These are phyloP conservation scores for Amanita molliuscula DNA, from an alignment of 768 basidiomycete species.

Conservation along the genomic window DNA sequence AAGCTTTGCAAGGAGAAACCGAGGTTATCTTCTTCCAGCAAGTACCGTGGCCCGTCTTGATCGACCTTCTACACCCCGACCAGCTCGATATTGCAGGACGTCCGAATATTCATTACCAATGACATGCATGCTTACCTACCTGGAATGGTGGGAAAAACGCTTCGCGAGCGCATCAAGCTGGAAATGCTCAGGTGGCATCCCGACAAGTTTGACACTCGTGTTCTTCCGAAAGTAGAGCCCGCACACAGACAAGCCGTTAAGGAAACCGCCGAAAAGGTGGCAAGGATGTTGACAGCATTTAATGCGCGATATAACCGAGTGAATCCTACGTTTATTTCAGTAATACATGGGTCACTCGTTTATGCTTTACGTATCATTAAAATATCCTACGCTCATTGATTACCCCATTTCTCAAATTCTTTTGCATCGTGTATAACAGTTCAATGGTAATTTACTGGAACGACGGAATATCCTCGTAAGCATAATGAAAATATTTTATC, in stretches of 20 bases:
- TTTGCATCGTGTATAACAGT: not conserved
- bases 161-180: slow-evolving; percentile 24
- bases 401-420: not conserved
- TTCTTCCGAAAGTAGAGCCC: slow-evolving; percentile 23
- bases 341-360: not conserved
- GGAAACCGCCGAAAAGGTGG: slow-evolving; percentile 27
- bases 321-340: not conserved
- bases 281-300: slow-evolving; percentile 26
- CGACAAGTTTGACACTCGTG: slow-evolving; percentile 35
- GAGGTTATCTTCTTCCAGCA: slow-evolving; percentile 17
- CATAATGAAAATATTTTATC: slow-evolving; percentile 6
- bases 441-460: not conserved
- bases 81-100: slow-evolving; percentile 24
- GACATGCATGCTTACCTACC: slow-evolving; percentile 11
- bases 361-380: not conserved
- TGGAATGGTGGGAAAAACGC: slow-evolving; percentile 18
- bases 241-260: slow-evolving; percentile 21
- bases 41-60: slow-evolving; percentile 36
- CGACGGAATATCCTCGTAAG: not conserved
- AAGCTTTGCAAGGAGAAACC: slow-evolving; percentile 17
- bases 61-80: slow-evolving; percentile 10
- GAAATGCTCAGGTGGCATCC: slow-evolving; percentile 48
- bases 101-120: slow-evolving; percentile 30
- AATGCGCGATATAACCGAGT: not conserved
- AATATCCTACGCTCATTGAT: not conserved